A percentile compares a stretch with the other conserved stretches of the same genome.
phyloP scores from a whole-genome alignment of 495 filamentous ascomycete genomes.

The Penicillium paradoxum region DNA sequence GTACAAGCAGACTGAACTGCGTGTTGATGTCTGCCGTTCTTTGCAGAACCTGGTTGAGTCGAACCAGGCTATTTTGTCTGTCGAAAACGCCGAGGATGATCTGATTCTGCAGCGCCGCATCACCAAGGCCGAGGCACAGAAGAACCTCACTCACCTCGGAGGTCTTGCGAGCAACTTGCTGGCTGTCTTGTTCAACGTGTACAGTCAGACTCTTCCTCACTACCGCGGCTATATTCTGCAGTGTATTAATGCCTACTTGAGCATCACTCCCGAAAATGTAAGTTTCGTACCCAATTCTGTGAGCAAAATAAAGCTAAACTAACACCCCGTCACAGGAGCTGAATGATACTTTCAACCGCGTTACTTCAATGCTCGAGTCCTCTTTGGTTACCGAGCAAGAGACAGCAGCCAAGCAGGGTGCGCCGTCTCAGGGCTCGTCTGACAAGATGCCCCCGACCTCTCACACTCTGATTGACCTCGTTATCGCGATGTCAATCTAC shows the following conservation, averaged over 20 bases:
- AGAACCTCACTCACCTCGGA: conserved; percentile 74
- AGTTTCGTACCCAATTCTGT: conserved; percentile 6
- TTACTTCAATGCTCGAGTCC: conserved; percentile 74
- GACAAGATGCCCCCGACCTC: conserved; percentile 85
- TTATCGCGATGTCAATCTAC: conserved; percentile 92
- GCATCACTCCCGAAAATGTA: conserved; percentile 69
- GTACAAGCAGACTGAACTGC: conserved; percentile 84
- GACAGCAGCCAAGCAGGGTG: conserved; percentile 59
- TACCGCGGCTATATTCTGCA: conserved; percentile 83
- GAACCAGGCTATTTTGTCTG: conserved; percentile 67
- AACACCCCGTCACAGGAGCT: conserved; percentile 57
- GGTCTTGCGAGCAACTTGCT: conserved; percentile 79
- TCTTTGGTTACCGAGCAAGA: conserved; percentile 51
- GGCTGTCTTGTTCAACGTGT: conserved; percentile 96
- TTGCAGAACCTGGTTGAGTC: conserved; percentile 86
- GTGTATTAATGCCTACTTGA: conserved; percentile 90
- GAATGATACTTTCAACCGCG: conserved; percentile 78
- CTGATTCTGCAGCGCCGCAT: conserved; percentile 66
- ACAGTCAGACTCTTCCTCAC: conserved; percentile 90
- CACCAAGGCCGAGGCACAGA: conserved; percentile 64
- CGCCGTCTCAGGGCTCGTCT: conserved; percentile 51
- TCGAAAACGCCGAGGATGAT: conserved; percentile 59
- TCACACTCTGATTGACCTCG: conserved; percentile 92
- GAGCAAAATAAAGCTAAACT: not conserved
- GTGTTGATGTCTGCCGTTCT: conserved; percentile 78